A percentile compares a stretch with the other conserved stretches of the same genome.
phyloP scores from a whole-genome alignment of 208 protist species.

The Entamoeba invadens region DNA sequence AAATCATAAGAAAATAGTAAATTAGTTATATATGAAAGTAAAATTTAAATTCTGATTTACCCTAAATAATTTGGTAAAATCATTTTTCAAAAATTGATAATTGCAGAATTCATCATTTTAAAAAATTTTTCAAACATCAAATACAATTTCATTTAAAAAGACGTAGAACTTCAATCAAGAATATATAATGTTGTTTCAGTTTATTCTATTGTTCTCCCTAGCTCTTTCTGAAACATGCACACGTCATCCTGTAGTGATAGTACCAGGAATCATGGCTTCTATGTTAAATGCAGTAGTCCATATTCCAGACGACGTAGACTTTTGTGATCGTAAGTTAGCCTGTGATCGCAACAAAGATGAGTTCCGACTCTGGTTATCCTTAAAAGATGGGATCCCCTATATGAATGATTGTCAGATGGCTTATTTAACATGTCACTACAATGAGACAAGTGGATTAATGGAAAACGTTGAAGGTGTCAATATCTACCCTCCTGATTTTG shows the following conservation, averaged over 20 bases:
- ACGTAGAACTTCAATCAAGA: no score
- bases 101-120: no score
- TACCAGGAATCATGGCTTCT: background rate
- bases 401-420: background rate
- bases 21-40: no score
- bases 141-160: no score
- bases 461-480: background rate
- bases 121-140: no score
- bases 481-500: background rate
- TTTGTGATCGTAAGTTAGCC: background rate
- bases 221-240: background rate
- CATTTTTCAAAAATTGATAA: no score
- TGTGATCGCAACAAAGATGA: background rate
- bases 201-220: no score
- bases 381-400: background rate
- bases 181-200: no score
- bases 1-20: no score
- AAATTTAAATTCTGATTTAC: no score
- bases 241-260: background rate
- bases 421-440: background rate
- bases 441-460: background rate
- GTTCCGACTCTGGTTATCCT: background rate
- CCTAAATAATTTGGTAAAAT: no score
- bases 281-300: background rate
- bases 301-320: background rate